Conservation (phyloP, 805 yeast genomes). For the Candida multigemmis region DNA sequence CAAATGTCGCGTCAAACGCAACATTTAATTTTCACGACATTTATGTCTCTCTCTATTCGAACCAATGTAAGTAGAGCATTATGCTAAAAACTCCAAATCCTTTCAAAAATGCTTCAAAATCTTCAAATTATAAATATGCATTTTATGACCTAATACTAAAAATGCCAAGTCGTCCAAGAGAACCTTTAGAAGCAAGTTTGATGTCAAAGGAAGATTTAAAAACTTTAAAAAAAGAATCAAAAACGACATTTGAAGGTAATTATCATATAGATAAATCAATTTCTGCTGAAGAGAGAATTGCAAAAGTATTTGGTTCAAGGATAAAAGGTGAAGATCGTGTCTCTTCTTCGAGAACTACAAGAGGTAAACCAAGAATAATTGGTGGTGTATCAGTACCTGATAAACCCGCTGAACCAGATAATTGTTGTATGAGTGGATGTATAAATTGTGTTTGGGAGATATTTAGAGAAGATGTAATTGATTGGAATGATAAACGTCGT, state of each 20-base stretch:
- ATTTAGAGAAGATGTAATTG: constrained; percentile 77
- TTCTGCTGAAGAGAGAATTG: constrained; percentile 39
- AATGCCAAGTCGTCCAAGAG: constrained; percentile 23
- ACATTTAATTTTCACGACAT: too few species aligned
- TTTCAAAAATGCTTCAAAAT: too few species aligned
- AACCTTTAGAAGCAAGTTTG: constrained; percentile 21
- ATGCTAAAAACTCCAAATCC: too few species aligned
- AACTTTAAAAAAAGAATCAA: constrained; percentile 10
- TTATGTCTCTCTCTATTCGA: too few species aligned
- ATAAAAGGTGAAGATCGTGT: constrained; percentile 42
- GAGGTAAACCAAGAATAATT: constrained; percentile 27
- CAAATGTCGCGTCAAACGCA: too few species aligned
- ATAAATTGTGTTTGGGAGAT: constrained; percentile 95
- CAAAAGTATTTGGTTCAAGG: constrained; percentile 46
- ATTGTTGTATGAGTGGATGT: constrained; percentile 97
- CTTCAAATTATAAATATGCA: constrained; percentile 13
- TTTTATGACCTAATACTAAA: constrained; percentile 28
- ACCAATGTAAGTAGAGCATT: too few species aligned
- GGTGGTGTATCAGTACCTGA: constrained; percentile 72
- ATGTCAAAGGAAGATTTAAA: constrained; percentile 12
- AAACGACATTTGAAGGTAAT: constrained; percentile 22
- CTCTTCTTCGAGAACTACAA: constrained; percentile 24
- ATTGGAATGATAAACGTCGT: constrained; percentile 59
- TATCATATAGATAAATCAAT: constrained; percentile 14
- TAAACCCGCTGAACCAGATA: constrained; percentile 85